These are phyloP conservation scores for Rhytidiadelphus loreus DNA, from an alignment of 225 moss, liverwort and hornwort genomes.

Conservation along the genomic window DNA sequence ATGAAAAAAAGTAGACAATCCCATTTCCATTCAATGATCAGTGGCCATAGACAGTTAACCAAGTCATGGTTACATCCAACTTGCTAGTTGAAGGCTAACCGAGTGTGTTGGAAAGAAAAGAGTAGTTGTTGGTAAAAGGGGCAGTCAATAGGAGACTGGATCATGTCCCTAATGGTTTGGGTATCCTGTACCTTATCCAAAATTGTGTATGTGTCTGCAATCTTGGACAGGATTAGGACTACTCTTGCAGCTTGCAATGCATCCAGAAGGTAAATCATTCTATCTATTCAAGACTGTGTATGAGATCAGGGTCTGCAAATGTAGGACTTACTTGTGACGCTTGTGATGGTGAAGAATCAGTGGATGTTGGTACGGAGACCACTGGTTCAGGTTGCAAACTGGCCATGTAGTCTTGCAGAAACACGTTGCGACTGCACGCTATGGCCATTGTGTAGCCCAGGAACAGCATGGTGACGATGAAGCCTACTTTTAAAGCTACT, in stretches of 20 bases:
- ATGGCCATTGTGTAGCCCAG: slow-evolving; percentile 23
- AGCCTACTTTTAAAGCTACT: neutral
- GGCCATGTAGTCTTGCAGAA: slow-evolving; percentile 34
- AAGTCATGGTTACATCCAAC: neutral
- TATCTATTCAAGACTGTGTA: neutral
- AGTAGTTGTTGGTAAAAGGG: too few relatives aligned
- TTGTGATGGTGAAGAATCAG: neutral
- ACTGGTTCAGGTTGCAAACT: slow-evolving; percentile 13
- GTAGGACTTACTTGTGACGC: neutral
- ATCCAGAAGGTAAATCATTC: neutral
- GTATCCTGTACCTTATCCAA: neutral
- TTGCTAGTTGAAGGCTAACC: neutral
- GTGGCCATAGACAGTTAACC: neutral
- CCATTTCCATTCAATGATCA: neutral
- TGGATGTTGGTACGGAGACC: neutral
- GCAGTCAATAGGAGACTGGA: neutral
- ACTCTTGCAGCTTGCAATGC: neutral
- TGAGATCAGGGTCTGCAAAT: neutral
- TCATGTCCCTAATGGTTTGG: neutral
- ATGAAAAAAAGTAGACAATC: neutral
- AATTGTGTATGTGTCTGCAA: neutral
- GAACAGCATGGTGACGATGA: slow-evolving; percentile 15
- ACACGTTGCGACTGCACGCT: slow-evolving; percentile 9
- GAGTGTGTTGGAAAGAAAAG: neutral
- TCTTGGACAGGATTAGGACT: neutral